These are phyloP conservation scores for Endotrypanum monterogeii DNA, from an alignment of 208 protist genomes.

Conservation along the genomic window DNA sequence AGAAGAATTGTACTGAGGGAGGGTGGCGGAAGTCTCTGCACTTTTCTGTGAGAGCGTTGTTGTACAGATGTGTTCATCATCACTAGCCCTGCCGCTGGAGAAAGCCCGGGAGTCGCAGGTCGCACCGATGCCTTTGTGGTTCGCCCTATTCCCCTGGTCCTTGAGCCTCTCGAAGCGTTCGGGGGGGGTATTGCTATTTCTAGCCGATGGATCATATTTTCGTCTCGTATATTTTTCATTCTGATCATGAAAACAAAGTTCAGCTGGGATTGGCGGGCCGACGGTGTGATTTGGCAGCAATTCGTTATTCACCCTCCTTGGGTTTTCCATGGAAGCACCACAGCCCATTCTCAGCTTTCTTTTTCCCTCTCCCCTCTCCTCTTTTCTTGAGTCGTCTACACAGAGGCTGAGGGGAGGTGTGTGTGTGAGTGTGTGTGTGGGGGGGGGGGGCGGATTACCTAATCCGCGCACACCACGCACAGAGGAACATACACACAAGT, in stretches of 20 bases:
- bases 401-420: background rate
- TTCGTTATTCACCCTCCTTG: background rate
- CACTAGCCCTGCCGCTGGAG: background rate
- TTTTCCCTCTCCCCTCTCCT: background rate
- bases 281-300: background rate
- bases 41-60: background rate
- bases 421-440: too few species aligned
- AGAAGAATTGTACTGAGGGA: background rate
- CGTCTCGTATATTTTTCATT: background rate
- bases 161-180: background rate
- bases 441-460: background rate
- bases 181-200: background rate
- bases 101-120: background rate
- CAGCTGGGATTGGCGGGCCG: background rate
- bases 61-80: too few species aligned
- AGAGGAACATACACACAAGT: background rate
- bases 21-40: background rate
- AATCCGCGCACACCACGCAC: background rate
- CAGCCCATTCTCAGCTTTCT: conserved; percentile 16
- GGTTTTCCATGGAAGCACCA: background rate
- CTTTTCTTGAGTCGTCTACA: background rate
- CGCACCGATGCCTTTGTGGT: background rate
- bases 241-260: too few species aligned
- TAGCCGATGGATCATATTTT: background rate
- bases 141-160: background rate